Evolutionary conservation across 352 stramenopile genomes (phyloP).

Genomic region (Pythium aquatile): DNA sequence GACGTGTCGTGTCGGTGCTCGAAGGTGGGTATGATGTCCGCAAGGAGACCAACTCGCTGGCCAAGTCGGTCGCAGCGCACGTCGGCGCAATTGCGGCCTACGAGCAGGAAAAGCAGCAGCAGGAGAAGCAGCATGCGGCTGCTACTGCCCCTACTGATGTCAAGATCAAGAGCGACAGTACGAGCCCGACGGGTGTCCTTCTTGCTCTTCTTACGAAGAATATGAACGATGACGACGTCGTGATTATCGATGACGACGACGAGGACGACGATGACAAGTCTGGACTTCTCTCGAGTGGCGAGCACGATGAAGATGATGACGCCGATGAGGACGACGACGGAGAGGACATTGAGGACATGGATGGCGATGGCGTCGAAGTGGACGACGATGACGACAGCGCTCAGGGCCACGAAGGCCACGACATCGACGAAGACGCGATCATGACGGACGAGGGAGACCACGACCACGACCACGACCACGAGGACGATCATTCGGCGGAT

Average conservation of each 20-base stretch:
- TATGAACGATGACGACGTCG: slow-evolving; percentile 42
- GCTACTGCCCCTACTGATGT: not conserved
- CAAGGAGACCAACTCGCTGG: slow-evolving; percentile 77
- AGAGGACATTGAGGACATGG: slow-evolving; percentile 17
- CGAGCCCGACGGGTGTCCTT: slow-evolving; percentile 38
- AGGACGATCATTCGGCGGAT: slow-evolving; percentile 14
- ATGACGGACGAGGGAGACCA: slow-evolving; percentile 19
- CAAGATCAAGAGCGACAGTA: slow-evolving; percentile 21
- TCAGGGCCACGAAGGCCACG: slow-evolving; percentile 8
- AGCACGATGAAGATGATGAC: slow-evolving; percentile 35
- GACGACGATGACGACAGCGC: slow-evolving; percentile 33
- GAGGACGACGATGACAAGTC: slow-evolving; percentile 29
- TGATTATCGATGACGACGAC: slow-evolving; percentile 61
- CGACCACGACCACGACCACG: slow-evolving; percentile 9
- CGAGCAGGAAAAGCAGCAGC: slow-evolving; percentile 35
- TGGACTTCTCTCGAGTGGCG: slow-evolving; percentile 10
- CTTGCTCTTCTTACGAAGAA: slow-evolving; percentile 51
- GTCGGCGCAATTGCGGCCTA: slow-evolving; percentile 70
- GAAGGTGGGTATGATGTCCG: slow-evolving; percentile 85
- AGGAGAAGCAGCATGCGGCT: not conserved
- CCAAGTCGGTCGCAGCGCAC: slow-evolving; percentile 78
- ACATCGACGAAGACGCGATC: slow-evolving; percentile 21
- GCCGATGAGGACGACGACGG: slow-evolving; percentile 28
- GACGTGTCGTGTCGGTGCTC: slow-evolving; percentile 81
- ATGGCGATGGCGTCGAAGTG: slow-evolving; percentile 33